Evolutionary conservation across 306 rosid species (phyloP).

Genomic region (Castanea crenata): DNA sequence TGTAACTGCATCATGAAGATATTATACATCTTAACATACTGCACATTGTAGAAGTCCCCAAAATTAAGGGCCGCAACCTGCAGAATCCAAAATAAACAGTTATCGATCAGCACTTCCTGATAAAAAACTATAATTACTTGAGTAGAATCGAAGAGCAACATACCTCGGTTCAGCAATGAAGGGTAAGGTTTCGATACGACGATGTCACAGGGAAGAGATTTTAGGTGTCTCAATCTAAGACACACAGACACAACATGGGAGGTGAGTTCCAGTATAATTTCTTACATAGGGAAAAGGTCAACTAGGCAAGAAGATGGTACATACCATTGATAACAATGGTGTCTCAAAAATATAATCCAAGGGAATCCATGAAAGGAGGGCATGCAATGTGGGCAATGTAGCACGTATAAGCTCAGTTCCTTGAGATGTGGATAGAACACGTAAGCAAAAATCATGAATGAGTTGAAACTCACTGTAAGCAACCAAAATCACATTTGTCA

Average conservation of each 20-base stretch:
- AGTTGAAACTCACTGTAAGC: background rate
- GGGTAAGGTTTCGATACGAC: slow-evolving; percentile 77
- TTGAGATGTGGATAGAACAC: slow-evolving; percentile 82
- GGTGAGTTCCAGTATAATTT: too few relatives aligned
- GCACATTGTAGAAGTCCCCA: slow-evolving; percentile 72
- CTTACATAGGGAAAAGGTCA: too few relatives aligned
- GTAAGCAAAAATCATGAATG: slow-evolving; percentile 88
- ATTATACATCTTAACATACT: slow-evolving; percentile 85
- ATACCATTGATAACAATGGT: slow-evolving; percentile 47
- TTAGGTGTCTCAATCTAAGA: too few relatives aligned
- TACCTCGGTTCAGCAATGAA: slow-evolving; percentile 94
- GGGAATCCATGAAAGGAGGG: slow-evolving; percentile 93
- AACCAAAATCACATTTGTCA: background rate
- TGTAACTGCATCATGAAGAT: slow-evolving; percentile 88
- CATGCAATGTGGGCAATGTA: slow-evolving; percentile 84
- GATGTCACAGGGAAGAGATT: background rate
- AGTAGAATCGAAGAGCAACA: background rate
- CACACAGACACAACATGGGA: background rate
- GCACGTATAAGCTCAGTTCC: slow-evolving; percentile 85
- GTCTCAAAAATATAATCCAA: slow-evolving; percentile 91
- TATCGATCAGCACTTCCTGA: background rate
- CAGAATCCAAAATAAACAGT: slow-evolving; percentile 17
- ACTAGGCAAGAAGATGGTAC: too few relatives aligned
- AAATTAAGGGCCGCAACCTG: slow-evolving; percentile 86
- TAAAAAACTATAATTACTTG: background rate